Percentiles rank a stretch among this genome's conserved stretches.
phyloP scores from a whole-genome alignment of 2,329 filamentous ascomycete genomes.

The Zopfia rhizophila region DNA sequence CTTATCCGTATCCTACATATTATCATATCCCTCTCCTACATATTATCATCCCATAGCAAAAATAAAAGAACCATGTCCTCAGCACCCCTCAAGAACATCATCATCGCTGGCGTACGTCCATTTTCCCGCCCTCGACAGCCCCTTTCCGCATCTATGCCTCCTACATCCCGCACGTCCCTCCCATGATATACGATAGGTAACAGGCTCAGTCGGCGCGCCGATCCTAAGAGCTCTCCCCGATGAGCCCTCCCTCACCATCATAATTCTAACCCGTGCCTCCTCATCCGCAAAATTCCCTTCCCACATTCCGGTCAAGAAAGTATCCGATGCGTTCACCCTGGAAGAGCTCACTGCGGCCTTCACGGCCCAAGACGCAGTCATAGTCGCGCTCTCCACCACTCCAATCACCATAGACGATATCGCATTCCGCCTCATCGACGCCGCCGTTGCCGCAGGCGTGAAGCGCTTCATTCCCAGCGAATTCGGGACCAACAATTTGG shows the following conservation, averaged over 20 bases:
- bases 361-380: slow-evolving; percentile 49
- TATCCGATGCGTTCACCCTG: slow-evolving; percentile 36
- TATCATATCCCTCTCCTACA: too few species aligned
- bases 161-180: too few species aligned
- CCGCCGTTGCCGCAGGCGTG: slow-evolving; percentile 52
- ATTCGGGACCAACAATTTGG: slow-evolving; percentile 52
- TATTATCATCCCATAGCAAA: too few species aligned
- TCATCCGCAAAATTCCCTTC: slow-evolving; percentile 34
- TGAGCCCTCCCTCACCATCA: slow-evolving; percentile 46
- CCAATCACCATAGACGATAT: slow-evolving; percentile 35
- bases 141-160: too few species aligned
- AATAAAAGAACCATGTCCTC: slow-evolving; percentile 1
- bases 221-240: slow-evolving; percentile 45
- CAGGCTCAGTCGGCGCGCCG: slow-evolving; percentile 33
- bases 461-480: slow-evolving; percentile 54
- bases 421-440: slow-evolving; percentile 49
- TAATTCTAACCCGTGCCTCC: slow-evolving; percentile 42
- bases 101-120: slow-evolving; percentile 36
- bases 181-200: slow-evolving; percentile 20
- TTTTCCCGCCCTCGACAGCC: neutral
- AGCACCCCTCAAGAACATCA: slow-evolving; percentile 29
- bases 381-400: slow-evolving; percentile 42
- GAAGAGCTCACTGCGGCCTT: slow-evolving; percentile 45
- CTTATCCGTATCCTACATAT: too few species aligned
- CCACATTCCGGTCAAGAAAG: slow-evolving; percentile 37